Percentiles rank a stretch among this genome's conserved stretches.
phyloP scores from a whole-genome alignment of 2,329 filamentous ascomycete genomes.

The Proliferodiscus dingleyae region DNA sequence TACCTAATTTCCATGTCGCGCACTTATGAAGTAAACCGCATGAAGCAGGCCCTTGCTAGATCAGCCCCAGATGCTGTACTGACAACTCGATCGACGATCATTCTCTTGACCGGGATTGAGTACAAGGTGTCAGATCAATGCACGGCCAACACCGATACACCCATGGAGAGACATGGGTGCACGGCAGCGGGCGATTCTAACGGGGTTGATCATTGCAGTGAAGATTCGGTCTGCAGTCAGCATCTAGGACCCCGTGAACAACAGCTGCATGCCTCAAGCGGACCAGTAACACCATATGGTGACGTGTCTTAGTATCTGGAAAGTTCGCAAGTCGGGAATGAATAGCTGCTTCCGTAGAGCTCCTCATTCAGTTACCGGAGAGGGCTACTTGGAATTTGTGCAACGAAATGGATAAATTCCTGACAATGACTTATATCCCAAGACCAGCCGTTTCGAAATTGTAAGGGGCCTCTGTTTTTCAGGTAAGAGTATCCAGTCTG shows the following conservation, averaged over 20 bases:
- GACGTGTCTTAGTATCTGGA: conserved; percentile 13
- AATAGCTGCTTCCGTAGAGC: conserved; percentile 6
- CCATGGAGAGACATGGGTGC: conserved; percentile 15
- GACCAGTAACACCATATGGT: too few relatives aligned
- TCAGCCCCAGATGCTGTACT: conserved; percentile 18
- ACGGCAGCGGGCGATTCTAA: conserved; percentile 16
- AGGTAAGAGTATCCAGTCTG: too few relatives aligned
- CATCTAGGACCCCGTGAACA: conserved; percentile 10
- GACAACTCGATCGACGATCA: conserved; percentile 17
- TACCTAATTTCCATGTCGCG: not conserved
- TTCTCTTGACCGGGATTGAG: conserved; percentile 15
- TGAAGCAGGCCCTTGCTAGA: not conserved
- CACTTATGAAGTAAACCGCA: not conserved
- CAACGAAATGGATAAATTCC: conserved; percentile 4
- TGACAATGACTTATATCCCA: not conserved
- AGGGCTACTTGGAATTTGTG: conserved; percentile 18
- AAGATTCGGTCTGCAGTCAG: conserved; percentile 19
- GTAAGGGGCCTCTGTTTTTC: too few relatives aligned
- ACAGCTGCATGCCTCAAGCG: not conserved
- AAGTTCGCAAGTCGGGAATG: conserved; percentile 3
- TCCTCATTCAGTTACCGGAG: conserved; percentile 1
- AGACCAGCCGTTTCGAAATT: not conserved
- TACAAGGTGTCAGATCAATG: conserved; percentile 8
- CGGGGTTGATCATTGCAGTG: conserved; percentile 18
- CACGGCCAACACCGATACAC: conserved; percentile 18